phyloP scores from a whole-genome alignment of 73 alveolate species.

The Halteria grandinella region DNA sequence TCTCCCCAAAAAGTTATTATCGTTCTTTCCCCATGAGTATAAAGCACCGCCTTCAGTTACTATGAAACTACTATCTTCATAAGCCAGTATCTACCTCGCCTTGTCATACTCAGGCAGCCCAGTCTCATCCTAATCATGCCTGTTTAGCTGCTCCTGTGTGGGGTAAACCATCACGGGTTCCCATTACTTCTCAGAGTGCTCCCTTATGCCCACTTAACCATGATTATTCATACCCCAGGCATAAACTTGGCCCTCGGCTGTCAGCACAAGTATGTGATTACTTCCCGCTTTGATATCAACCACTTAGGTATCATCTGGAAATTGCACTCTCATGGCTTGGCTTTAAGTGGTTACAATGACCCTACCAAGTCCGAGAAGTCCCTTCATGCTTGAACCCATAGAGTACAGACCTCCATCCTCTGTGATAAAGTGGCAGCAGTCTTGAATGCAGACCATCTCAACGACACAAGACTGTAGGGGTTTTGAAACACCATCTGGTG shows the following conservation, averaged over 20 bases:
- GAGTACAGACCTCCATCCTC: constrained; percentile 38
- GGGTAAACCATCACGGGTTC: constrained; percentile 45
- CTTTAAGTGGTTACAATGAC: constrained; percentile 3
- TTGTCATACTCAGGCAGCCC: constrained; percentile 14
- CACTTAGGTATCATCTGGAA: constrained; percentile 12
- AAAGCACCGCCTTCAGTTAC: constrained; percentile 46
- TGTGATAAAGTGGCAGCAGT: constrained; percentile 36
- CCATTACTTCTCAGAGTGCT: not conserved
- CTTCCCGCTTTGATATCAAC: constrained; percentile 3
- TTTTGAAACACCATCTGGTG: constrained; percentile 7
- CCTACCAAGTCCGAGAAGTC: constrained; percentile 35
- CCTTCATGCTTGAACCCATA: constrained; percentile 37
- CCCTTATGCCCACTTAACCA: constrained; percentile 32
- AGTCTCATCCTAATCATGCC: too few species aligned
- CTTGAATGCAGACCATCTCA: constrained; percentile 29
- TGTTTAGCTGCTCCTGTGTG: constrained; percentile 22
- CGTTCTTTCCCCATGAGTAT: constrained; percentile 53
- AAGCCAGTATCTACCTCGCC: constrained; percentile 19
- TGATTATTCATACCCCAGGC: constrained; percentile 49
- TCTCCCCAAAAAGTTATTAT: constrained; percentile 36
- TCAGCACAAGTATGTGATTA: constrained; percentile 26
- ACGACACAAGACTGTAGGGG: constrained; percentile 10
- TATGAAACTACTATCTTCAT: constrained; percentile 32
- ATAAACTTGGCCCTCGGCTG: constrained; percentile 33
- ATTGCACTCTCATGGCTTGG: constrained; percentile 1